Evolutionary conservation across 2,329 filamentous ascomycete species (phyloP), one percentile per base, ranked within the genome.

Genomic region (Geoglossum cookeanum): DNA sequence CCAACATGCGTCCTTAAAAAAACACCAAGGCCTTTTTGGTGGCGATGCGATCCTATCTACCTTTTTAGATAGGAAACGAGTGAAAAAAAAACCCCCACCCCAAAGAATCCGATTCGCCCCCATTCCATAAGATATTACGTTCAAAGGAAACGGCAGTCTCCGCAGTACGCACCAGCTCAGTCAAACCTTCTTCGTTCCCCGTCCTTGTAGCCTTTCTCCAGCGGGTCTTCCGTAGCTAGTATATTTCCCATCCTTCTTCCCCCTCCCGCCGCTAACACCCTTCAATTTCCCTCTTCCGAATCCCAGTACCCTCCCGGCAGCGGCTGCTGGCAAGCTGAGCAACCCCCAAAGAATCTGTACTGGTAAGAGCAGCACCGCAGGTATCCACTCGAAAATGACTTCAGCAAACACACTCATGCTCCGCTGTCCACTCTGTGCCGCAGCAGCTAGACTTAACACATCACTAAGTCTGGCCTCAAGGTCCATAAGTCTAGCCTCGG

Each of bases 361-460:
- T 17, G 57, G 52, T 4, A 58, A 39, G n/a, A 58, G 15, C 4
- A 58, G 17, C n/a, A 27, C 32, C 7, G 51, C 27, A 13, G 27
- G 30, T 2, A 56, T 29, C 48, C 47, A 45, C 3, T 56, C 56
- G 8, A 45, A n/a, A 9, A 58, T 17, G n/a, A 58, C 37, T 15
- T 53, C 27, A 8, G 37, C 44, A 6, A 55, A 39, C 17, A 8
- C 32, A 30, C 15, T 22, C 9, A 45, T 32, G 2, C 17, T 48
- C 22, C 45, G 27, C 27, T 62, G 62, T 4, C 61, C 62, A 45
- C 67, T 66, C 37, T 71, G 69, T 1, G 85, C 86, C 0, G 84
- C 85, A 0, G 85, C 85, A 2, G 87, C 87, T n/a, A 96, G 73
- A 0, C 85, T 79, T 51, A 94, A 77, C 3, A 87, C 84, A 64